phyloP scores from a whole-genome alignment of 1,284 basidiomycete species.

The Heterobasidion annosum region DNA sequence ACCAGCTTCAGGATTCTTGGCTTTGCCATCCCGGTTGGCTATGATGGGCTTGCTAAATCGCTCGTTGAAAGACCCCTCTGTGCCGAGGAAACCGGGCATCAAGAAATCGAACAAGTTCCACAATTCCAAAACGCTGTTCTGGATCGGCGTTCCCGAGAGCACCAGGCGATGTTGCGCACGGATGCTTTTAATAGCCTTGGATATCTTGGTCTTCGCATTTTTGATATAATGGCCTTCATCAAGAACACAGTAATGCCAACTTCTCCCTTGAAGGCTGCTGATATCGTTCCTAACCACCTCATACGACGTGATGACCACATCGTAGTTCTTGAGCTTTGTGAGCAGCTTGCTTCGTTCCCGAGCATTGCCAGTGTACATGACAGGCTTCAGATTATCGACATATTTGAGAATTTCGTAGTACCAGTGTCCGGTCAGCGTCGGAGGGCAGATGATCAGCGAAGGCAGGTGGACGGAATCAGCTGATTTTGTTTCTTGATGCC shows the following conservation, averaged over 20 bases:
- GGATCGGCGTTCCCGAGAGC: slow-evolving; percentile 95
- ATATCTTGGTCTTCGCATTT: slow-evolving; percentile 96
- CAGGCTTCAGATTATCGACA: slow-evolving; percentile 74
- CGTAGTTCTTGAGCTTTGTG: slow-evolving; percentile 60
- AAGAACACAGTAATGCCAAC: slow-evolving; percentile 95
- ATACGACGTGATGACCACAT: slow-evolving; percentile 94
- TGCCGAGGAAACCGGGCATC: slow-evolving; percentile 98
- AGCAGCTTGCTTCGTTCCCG: slow-evolving; percentile 74
- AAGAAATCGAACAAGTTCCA: slow-evolving; percentile 99
- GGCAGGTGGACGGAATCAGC: slow-evolving; percentile 84
- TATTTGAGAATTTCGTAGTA: slow-evolving; percentile 97
- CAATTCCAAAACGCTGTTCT: slow-evolving; percentile 97
- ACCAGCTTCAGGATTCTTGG: slow-evolving; percentile 93
- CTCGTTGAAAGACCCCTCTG: slow-evolving; percentile 92
- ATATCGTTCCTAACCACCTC: slow-evolving; percentile 98
- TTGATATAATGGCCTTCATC: slow-evolving; percentile 99
- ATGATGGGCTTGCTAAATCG: slow-evolving; percentile 95
- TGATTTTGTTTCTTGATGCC: slow-evolving; percentile 58
- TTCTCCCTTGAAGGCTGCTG: slow-evolving; percentile 58
- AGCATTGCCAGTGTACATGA: slow-evolving; percentile 90
- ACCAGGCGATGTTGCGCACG: slow-evolving; percentile 90
- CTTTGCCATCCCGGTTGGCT: slow-evolving; percentile 91
- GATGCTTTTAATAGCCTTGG: slow-evolving; percentile 91
- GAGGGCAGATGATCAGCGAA: slow-evolving; percentile 93
- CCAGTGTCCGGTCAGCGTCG: slow-evolving; percentile 98